Conservation (phyloP, 2,329 filamentous ascomycete genomes). For the Ustilaginoidea virens region DNA sequence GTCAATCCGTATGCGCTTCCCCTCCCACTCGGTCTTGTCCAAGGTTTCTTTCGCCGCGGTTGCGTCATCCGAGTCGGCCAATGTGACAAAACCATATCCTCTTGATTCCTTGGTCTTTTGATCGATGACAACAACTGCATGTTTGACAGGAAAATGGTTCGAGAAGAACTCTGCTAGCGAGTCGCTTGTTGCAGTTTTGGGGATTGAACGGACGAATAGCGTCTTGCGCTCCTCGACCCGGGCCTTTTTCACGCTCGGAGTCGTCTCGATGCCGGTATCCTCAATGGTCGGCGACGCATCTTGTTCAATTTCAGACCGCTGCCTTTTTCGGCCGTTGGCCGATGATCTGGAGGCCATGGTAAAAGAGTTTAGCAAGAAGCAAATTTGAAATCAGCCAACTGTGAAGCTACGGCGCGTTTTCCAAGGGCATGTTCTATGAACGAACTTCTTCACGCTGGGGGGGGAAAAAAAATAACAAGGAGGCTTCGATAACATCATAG, state of each 20-base stretch:
- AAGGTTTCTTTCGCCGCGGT: conserved; percentile 66
- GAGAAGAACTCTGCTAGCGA: conserved; percentile 81
- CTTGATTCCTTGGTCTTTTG: conserved; percentile 73
- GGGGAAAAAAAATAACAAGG: no score
- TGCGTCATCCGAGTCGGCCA: conserved; percentile 86
- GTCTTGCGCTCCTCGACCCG: conserved; percentile 49
- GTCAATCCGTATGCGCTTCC: conserved; percentile 72
- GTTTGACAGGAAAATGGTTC: conserved; percentile 85
- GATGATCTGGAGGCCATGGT: background rate
- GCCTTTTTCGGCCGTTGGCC: conserved; percentile 19
- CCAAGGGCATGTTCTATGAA: no score
- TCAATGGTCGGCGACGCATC: conserved; percentile 14
- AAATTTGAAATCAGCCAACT: background rate
- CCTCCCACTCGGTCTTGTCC: conserved; percentile 62
- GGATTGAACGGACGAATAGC: conserved; percentile 82
- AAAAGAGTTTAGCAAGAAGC: background rate
- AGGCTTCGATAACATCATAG: no score
- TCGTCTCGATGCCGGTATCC: conserved; percentile 16
- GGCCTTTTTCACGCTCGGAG: conserved; percentile 34
- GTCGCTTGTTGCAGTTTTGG: conserved; percentile 64
- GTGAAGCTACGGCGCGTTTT: background rate
- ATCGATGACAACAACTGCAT: conserved; percentile 84
- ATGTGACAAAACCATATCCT: conserved; percentile 93
- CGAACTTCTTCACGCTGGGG: no score
- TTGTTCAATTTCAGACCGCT: conserved; percentile 18